Conservation (phyloP, 176 grass and related monocot genomes). For the Hsuehochloa calcarea region DNA sequence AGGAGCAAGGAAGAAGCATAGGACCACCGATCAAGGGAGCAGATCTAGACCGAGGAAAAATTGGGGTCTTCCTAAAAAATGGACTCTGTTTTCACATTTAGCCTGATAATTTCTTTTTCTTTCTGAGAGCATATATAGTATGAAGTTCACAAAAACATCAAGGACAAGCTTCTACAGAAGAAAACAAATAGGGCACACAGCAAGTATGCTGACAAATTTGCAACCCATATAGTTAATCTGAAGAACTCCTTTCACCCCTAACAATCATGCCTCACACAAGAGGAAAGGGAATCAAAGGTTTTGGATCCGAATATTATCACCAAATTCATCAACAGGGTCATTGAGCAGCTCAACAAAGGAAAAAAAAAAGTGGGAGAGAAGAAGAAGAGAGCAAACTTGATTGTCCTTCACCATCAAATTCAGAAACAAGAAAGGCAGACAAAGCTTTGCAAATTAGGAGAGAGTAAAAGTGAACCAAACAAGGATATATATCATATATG, state of each 20-base stretch:
- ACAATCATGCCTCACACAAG: neutral
- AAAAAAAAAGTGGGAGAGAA: no score
- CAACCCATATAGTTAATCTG: neutral
- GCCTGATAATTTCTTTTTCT: neutral
- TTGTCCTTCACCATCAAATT: neutral
- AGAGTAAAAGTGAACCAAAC: neutral
- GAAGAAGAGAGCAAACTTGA: neutral
- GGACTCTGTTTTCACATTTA: conserved; percentile 18
- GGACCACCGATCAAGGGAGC: neutral
- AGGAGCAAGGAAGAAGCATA: neutral
- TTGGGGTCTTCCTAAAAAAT: neutral
- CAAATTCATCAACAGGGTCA: neutral
- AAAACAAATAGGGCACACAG: neutral
- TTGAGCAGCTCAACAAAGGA: neutral
- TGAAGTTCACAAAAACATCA: neutral
- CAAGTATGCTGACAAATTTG: neutral
- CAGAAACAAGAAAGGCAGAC: neutral
- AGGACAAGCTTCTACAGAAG: neutral
- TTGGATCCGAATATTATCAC: neutral
- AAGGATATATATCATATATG: neutral
- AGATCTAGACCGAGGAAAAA: neutral
- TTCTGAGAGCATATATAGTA: neutral
- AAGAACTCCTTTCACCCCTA: neutral
- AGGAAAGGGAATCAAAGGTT: neutral
- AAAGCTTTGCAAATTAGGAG: conserved; percentile 24